A percentile compares a stretch with the other conserved stretches of the same genome.
phyloP scores from a whole-genome alignment of 2,329 filamentous ascomycete genomes.

The Orbilia quercus region DNA sequence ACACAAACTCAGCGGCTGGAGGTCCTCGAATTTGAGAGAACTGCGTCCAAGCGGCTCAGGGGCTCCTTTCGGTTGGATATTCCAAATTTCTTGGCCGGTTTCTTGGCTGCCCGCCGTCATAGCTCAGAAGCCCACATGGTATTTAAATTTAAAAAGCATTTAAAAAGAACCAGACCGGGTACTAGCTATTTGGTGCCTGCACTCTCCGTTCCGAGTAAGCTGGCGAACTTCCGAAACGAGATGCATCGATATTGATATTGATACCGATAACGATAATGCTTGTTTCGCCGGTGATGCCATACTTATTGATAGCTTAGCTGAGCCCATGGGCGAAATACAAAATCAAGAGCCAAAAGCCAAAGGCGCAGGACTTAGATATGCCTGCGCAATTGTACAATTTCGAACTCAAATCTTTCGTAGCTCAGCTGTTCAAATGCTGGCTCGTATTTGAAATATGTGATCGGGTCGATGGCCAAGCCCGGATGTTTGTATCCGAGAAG shows the following conservation, averaged over 20 bases:
- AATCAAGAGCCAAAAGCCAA: not conserved
- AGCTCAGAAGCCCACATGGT: not conserved
- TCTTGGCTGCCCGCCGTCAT: constrained; percentile 7
- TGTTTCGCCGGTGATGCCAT: no score
- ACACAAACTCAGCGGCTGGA: no score
- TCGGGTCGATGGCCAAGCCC: constrained; percentile 16
- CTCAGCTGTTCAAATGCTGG: not conserved
- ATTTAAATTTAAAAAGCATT: no score
- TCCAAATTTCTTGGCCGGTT: constrained; percentile 14
- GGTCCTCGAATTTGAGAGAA: no score
- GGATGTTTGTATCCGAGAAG: constrained; percentile 27
- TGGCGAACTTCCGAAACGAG: not conserved
- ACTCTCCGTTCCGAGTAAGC: not conserved
- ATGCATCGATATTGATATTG: no score
- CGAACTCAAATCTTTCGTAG: not conserved
- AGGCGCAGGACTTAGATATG: not conserved
- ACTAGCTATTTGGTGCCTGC: constrained; percentile 5
- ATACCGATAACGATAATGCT: no score
- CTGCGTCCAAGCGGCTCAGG: not conserved
- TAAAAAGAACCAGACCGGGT: not conserved
- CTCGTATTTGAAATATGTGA: constrained; percentile 35
- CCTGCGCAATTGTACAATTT: not conserved
- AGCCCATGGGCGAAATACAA: no score
- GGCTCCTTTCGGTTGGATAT: constrained; percentile 7
- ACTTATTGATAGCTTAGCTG: no score